Evolutionary conservation across 805 yeast species (phyloP), one percentile per base, ranked within the genome.

Genomic region (Candida montana): DNA sequence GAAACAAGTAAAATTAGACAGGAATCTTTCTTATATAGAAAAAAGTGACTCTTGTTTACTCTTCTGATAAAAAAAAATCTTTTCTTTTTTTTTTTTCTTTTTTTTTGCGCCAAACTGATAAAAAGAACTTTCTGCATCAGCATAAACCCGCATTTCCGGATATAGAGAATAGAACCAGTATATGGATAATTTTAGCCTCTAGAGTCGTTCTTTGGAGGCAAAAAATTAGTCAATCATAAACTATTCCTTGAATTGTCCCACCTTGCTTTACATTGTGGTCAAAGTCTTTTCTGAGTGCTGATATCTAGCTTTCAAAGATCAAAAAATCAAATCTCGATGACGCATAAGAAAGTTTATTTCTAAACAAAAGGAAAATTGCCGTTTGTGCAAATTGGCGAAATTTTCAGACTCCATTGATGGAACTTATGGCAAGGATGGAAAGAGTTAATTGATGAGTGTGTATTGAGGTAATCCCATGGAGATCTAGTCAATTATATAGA

Each of bases 41-140:
- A 26, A 26, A 26, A 26, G 29, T 26, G 29, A 26, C 29, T 26
- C 29, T 26, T 26, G 29, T 26, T 26, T 26, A 26, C 29, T 26
- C 7, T 5, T 8, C 5, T 8, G 11, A 26, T 5, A 26, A 11
- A 13, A 26, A 11, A 26, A 26, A 8, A 7, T 24, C 13, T 34
- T 26, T 26, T 26, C 26, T 26, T 17, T 34, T 34, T 34, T 34
- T 34, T 13, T 11, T 18, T 34, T 24, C 26, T 11, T 17, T 21
- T 21, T 17, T 17, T 26, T 26, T 34, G 37, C 37, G 37, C 37
- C 37, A 34, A 34, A 34, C 37, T 34, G 37, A 34, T 34, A 34
- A 26, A 34, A 26, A 33, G 12, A 26, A 9, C n/a, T 11, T 26
- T 26, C n/a, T 26, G 30, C 21, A 26, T 34, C 37, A 24, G 31